phyloP scores from a whole-genome alignment of 257 asterid species.

The Nemophila menziesii region DNA sequence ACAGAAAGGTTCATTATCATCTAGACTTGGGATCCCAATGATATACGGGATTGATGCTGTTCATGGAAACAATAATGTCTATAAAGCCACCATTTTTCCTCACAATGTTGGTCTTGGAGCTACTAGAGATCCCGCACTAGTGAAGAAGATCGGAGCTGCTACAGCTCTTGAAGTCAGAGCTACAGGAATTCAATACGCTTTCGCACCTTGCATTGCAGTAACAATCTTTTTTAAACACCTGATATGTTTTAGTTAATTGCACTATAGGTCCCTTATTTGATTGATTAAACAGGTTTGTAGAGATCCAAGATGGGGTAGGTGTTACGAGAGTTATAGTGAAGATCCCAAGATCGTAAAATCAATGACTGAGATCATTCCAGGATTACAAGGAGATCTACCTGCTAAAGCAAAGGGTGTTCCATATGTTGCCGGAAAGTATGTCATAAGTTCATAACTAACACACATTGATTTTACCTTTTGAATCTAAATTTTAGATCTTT shows the following conservation, averaged over 20 bases:
- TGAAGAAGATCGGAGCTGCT: not conserved
- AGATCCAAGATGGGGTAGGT: not conserved
- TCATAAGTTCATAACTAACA: too few species aligned
- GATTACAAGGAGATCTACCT: not conserved
- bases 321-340: not conserved
- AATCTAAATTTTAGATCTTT: too few species aligned
- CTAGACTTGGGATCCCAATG: not conserved
- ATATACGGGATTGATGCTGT: not conserved
- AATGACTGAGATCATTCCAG: not conserved
- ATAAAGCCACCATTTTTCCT: not conserved
- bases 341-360: not conserved
- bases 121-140: not conserved
- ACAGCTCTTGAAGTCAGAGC: slow-evolving; percentile 1
- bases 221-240: too few species aligned
- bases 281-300: not conserved
- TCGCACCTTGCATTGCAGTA: not conserved
- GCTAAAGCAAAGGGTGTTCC: not conserved
- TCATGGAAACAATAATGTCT: not conserved
- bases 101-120: not conserved
- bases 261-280: not conserved
- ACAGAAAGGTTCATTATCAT: not conserved
- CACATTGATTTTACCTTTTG: too few species aligned
- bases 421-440: not conserved
- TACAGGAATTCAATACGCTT: not conserved
- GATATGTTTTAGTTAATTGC: not conserved